Evolutionary conservation across 208 protist genomes (phyloP), one percentile per base, ranked within the genome.

Genomic region (Acanthamoeba royreba): DNA sequence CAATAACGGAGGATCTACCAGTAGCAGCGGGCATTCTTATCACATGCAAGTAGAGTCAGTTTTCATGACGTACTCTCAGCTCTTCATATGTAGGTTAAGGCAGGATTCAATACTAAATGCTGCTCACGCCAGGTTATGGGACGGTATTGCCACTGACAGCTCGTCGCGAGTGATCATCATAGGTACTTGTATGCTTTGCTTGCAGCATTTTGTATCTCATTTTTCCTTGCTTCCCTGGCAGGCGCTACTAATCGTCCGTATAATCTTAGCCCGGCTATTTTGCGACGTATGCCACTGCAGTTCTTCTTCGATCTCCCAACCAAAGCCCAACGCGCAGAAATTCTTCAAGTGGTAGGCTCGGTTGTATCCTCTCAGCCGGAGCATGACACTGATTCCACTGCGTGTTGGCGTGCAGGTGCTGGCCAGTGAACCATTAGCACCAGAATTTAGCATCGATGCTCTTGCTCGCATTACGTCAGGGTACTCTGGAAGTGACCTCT

Each of bases 31-130:
- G 46, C 52, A 90, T 35, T 43, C 31, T 9, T 66, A 90, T 35
- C 83, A 90, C 22, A n/a, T 90, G 33, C 52, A 90, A 25, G 45
- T 90, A 19, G 49, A 90, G 46, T 86, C 74, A 2, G 46, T 86
- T 33, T 86, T 86, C 46, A 45, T 86, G 74, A 86, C 74, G 74
- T 86, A 86, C 40, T n/a, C n/a, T n/a, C n/a, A n/a, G n/a, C n/a
- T n/a, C n/a, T n/a, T n/a, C n/a, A n/a, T n/a, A n/a, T n/a, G n/a
- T n/a, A n/a, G n/a, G n/a, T n/a, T n/a, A n/a, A n/a, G n/a, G 40
- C 38, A 9, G 13, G 42, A n/a, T 9, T 53, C 46, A 22, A 9
- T 25, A 63, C 15, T 69, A 61, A 17, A 66, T 89, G 17, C 43
- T 89, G 8, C 15, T 4, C 1, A 4, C 42, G 0, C 0, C 83